Evolutionary conservation across 164 flowering plant genomes (phyloP), one percentile per base, ranked within the genome.

Genomic region (Paratinospora sagittata): DNA sequence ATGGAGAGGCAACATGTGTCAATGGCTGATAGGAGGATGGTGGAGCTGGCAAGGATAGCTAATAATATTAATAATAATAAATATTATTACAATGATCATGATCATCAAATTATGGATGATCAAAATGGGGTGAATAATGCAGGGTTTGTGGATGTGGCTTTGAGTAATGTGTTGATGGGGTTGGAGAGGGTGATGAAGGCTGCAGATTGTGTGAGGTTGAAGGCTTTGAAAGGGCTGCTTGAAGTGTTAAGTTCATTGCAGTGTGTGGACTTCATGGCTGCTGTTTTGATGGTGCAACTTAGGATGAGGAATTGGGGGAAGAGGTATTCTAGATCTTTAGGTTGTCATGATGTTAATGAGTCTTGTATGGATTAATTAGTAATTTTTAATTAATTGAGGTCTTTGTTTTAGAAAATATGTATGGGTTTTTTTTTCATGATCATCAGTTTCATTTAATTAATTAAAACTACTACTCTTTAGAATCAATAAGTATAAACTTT

Each of bases 1-100:
- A 73, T 81, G 81, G 81, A 78, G 78, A 76, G 81, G 65, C 79
- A 76, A 19, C 84, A 81, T 30, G 74, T 78, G 49, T 71, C 70
- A 6, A 17, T 76, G 57, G 84, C 79, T 0, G 81, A 81, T 19
- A 30, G 63, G 57, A 69, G 57, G 37, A 69, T 76, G 76, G 72
- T 76, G 45, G 72, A 74, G 63, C 34, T 74, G 52, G 72, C 76
- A 9, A 45, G 72, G 63, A 27, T 65, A 0, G 21, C 49, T 14
- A 27, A 17, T 8, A 52, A 66, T 23, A 27, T 67, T 1, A 55
- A 73, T 19, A 30, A 30, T 4, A 30, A 30, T 30, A 4, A 30
- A 30, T 30, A 30, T 30, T 30, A 4, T 30, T 30, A 30, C 34
- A 30, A 30, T n/a, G n/a, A n/a, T n/a, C n/a, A n/a, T n/a, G n/a